Evolutionary conservation across 345 rosid species (phyloP).

Genomic region (Citrus trifoliata): DNA sequence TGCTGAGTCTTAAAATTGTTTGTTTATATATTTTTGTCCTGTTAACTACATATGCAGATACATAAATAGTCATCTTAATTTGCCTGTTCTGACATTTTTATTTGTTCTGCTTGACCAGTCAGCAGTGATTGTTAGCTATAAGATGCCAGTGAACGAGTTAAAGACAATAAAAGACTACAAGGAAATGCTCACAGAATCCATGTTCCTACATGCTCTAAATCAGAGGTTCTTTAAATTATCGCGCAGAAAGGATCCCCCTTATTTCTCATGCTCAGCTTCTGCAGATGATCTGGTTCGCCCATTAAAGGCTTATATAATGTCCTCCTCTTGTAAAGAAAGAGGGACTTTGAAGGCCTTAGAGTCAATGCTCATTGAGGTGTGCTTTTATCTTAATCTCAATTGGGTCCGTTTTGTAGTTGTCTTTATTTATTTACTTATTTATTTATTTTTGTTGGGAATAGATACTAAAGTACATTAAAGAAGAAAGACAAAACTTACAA

Average conservation of each 20-base stretch:
- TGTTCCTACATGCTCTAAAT: constrained; percentile 80
- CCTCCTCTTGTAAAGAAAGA: constrained; percentile 77
- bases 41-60: neutral
- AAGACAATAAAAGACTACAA: constrained; percentile 79
- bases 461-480: neutral
- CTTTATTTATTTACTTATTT: too few relatives aligned
- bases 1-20: constrained; percentile 4
- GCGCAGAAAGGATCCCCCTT: constrained; percentile 74
- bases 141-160: constrained; percentile 61
- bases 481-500: neutral
- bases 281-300: constrained; percentile 75
- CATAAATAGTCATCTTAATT: neutral
- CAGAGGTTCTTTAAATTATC: constrained; percentile 87
- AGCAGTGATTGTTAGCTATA: constrained; percentile 84
- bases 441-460: neutral
- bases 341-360: constrained; percentile 78
- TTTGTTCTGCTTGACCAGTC: constrained; percentile 51
- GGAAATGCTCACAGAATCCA: constrained; percentile 73
- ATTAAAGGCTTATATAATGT: constrained; percentile 74
- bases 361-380: constrained; percentile 86
- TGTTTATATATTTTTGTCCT: neutral
- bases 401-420: neutral
- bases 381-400: constrained; percentile 9
- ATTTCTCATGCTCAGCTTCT: constrained; percentile 86
- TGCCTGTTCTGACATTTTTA: constrained; percentile 13